A percentile compares a stretch with the other conserved stretches of the same genome.
These are phyloP conservation scores for Scheffersomyces insectosa DNA, from an alignment of 1,139 yeast species.

Conservation along the genomic window DNA sequence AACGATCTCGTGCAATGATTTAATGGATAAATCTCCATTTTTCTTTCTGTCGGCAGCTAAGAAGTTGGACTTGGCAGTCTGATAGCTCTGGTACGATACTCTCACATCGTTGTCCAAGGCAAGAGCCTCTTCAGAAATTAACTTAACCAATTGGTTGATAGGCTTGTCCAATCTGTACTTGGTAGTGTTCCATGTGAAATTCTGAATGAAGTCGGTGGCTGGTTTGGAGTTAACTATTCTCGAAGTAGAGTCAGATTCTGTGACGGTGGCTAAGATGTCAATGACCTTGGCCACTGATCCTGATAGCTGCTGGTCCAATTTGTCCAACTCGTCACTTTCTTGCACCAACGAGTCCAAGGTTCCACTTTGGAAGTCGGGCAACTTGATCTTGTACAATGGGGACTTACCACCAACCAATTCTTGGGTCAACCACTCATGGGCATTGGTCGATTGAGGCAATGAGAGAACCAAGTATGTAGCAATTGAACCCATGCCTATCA, in stretches of 20 bases:
- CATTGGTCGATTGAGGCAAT: conserved; percentile 51
- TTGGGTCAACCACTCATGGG: conserved; percentile 45
- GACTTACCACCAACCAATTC: conserved; percentile 45
- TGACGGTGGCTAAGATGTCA: conserved; percentile 62
- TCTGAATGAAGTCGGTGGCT: conserved; percentile 64
- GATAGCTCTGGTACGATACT: conserved; percentile 66
- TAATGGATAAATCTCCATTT: conserved; percentile 89
- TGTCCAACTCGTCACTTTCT: conserved; percentile 85
- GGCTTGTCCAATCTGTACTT: conserved; percentile 86
- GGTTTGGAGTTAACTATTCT: conserved; percentile 45
- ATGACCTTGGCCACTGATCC: conserved; percentile 69
- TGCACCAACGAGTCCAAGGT: conserved; percentile 89
- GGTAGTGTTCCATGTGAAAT: conserved; percentile 83
- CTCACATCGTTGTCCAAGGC: conserved; percentile 84
- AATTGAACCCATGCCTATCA: conserved; percentile 21
- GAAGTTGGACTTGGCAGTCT: conserved; percentile 78
- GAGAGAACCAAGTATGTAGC: conserved; percentile 53
- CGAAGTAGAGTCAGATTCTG: conserved; percentile 34
- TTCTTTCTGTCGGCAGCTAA: conserved; percentile 89
- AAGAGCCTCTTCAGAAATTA: conserved; percentile 74
- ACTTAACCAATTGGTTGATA: conserved; percentile 68
- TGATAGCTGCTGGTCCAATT: conserved; percentile 74
- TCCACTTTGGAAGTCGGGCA: conserved; percentile 94
- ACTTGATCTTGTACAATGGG: conserved; percentile 46
- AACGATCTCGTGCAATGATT: conserved; percentile 87